Conservation (phyloP, 139 green algal species). For the Chlamydomonas asymmetrica region DNA sequence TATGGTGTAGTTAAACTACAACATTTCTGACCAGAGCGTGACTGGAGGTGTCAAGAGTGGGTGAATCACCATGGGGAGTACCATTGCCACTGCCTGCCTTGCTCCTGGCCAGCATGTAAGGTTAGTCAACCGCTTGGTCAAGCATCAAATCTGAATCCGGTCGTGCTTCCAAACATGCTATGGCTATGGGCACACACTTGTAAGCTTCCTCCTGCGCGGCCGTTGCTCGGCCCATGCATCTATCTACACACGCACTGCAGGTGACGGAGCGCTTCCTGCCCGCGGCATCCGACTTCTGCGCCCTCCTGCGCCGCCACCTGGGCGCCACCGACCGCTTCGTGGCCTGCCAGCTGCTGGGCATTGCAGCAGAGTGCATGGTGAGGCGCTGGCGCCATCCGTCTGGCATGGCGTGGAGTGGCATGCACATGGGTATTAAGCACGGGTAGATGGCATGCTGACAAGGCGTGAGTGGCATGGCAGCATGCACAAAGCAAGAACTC, state of each 20-base stretch:
- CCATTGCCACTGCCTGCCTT: too few species aligned
- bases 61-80: too few species aligned
- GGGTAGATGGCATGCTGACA: too few species aligned
- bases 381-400: neutral
- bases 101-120: neutral
- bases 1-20: too few species aligned
- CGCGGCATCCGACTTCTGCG: neutral
- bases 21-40: neutral
- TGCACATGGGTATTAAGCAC: too few species aligned
- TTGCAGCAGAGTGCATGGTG: constrained; percentile 8
- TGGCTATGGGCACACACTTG: neutral
- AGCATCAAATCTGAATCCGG: neutral
- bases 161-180: neutral
- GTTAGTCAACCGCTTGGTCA: neutral
- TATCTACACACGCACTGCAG: neutral
- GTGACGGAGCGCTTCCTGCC: constrained; percentile 3
- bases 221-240: constrained; percentile 12
- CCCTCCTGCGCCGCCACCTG: neutral
- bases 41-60: too few species aligned
- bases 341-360: neutral
- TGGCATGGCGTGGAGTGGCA: neutral
- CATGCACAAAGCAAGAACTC: neutral
- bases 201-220: neutral
- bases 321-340: neutral
- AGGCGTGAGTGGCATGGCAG: too few species aligned